These are phyloP conservation scores for Diaporthe ilicicola DNA, from an alignment of 2,329 filamentous ascomycete genomes.

Conservation along the genomic window DNA sequence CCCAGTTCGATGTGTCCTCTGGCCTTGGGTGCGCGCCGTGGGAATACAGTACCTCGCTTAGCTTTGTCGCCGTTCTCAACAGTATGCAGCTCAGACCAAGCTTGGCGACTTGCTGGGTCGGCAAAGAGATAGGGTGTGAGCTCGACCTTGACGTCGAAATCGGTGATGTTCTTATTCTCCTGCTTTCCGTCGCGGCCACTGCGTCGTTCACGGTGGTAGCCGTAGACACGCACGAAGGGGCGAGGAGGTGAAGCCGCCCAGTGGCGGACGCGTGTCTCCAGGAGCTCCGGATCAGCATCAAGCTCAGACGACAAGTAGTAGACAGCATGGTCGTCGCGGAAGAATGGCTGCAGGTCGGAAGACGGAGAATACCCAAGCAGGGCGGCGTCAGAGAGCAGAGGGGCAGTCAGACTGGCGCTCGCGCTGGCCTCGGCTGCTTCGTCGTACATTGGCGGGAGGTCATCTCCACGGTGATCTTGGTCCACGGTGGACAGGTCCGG, in stretches of 20 bases:
- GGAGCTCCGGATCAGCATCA: conserved; percentile 52
- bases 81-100: conserved; percentile 57
- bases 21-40: conserved; percentile 58
- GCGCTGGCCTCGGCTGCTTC: conserved; percentile 40
- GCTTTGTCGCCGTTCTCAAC: conserved; percentile 68
- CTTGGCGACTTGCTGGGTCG: conserved; percentile 48
- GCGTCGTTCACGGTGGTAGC: conserved; percentile 58
- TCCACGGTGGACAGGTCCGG: conserved; percentile 39
- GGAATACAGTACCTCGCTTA: conserved; percentile 70
- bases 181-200: conserved; percentile 54
- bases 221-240: conserved; percentile 60
- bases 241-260: conserved; percentile 60
- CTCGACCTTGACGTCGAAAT: conserved; percentile 68
- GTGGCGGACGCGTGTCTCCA: conserved; percentile 54
- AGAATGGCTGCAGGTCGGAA: conserved; percentile 33
- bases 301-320: conserved; percentile 54
- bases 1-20: conserved; percentile 50
- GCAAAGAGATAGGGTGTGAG: conserved; percentile 66
- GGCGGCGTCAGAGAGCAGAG: conserved; percentile 36
- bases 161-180: conserved; percentile 57
- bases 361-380: not conserved
- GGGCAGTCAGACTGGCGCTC: conserved; percentile 35
- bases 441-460: conserved; percentile 57
- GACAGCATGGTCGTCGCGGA: conserved; percentile 20
- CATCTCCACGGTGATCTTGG: conserved; percentile 41